Evolutionary conservation across 257 asterid species (phyloP).

Genomic region (Knoxia roxburghii): DNA sequence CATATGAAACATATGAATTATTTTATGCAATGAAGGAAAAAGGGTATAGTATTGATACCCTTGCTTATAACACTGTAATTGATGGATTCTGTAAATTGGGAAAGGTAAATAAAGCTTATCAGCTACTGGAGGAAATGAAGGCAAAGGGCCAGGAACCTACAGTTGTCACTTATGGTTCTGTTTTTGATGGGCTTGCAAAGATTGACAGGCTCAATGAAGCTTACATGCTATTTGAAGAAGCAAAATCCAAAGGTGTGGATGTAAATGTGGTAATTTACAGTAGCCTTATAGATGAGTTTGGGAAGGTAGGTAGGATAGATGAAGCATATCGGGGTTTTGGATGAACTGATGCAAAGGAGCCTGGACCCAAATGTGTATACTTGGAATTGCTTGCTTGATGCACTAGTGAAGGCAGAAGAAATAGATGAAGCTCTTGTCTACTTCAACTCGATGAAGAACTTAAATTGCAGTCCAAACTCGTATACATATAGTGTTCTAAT

Average conservation of each 20-base stretch:
- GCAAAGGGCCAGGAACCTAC: slow-evolving; percentile 80
- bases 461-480: slow-evolving; percentile 65
- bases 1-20: too few species aligned
- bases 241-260: too few species aligned
- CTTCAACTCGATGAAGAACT: slow-evolving; percentile 83
- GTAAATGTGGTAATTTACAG: too few species aligned
- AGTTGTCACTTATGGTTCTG: slow-evolving; percentile 86
- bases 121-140: too few species aligned
- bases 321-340: slow-evolving; percentile 90
- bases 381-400: slow-evolving; percentile 97
- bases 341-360: slow-evolving; percentile 84
- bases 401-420: slow-evolving; percentile 87
- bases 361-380: slow-evolving; percentile 69
- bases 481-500: slow-evolving; percentile 68
- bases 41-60: too few species aligned
- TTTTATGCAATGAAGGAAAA: too few species aligned
- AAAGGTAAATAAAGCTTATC: too few species aligned
- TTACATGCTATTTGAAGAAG: too few species aligned
- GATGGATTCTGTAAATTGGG: too few species aligned
- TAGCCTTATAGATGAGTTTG: too few species aligned
- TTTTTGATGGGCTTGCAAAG: slow-evolving; percentile 93
- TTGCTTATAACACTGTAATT: too few species aligned
- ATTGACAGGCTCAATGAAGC: slow-evolving; percentile 96
- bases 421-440: slow-evolving; percentile 90
- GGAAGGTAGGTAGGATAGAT: slow-evolving; percentile 92